Conservation (phyloP, 768 basidiomycete species). For the Trametes sanguinea region DNA sequence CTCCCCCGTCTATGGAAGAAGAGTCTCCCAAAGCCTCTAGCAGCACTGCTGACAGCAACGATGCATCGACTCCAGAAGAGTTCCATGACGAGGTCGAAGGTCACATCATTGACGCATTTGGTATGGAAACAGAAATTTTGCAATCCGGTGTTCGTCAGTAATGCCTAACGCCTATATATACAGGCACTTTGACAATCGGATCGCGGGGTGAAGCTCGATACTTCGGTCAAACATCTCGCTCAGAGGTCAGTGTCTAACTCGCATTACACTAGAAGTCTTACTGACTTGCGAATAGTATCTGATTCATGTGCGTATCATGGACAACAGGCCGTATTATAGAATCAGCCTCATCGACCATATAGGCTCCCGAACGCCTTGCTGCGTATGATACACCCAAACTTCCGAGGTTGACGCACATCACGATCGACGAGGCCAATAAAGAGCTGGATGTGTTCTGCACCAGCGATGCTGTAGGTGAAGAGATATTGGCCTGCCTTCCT, state of each 20-base stretch:
- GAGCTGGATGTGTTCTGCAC: conserved; percentile 31
- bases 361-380: conserved; percentile 30
- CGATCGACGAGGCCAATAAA: conserved; percentile 39
- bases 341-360: background rate
- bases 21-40: background rate
- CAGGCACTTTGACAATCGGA: conserved; percentile 61
- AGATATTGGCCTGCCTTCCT: conserved; percentile 50
- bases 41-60: background rate
- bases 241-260: conserved; percentile 50
- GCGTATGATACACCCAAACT: conserved; percentile 33
- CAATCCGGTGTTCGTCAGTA: no score
- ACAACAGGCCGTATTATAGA: background rate
- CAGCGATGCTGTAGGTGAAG: conserved; percentile 37
- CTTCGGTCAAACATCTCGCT: conserved; percentile 64
- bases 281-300: conserved; percentile 46
- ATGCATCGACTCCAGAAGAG: background rate
- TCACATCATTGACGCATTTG: conserved; percentile 43
- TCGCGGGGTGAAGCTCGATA: conserved; percentile 55
- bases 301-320: conserved; percentile 43
- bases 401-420: conserved; percentile 40
- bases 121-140: no score
- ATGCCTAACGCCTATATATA: background rate
- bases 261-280: background rate
- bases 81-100: background rate
- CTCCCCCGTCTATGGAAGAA: background rate